phyloP scores from a whole-genome alignment of 176 grass and related monocot genomes.

The Carex parvula region DNA sequence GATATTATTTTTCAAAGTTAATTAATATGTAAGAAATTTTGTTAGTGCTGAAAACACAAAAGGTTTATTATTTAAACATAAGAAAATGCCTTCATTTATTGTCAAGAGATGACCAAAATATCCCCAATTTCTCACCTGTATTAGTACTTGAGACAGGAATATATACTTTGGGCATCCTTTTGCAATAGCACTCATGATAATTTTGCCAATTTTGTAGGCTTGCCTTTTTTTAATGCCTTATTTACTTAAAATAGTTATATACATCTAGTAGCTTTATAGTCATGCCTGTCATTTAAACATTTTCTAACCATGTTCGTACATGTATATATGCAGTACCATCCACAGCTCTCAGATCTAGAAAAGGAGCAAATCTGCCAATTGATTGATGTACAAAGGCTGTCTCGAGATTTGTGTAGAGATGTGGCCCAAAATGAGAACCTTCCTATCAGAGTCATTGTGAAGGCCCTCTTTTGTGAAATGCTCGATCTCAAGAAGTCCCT shows the following conservation, averaged over 20 bases:
- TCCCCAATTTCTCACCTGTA: not conserved
- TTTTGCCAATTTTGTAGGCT: not conserved
- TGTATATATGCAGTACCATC: conserved; percentile 50
- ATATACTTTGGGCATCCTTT: not conserved
- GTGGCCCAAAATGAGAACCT: conserved; percentile 82
- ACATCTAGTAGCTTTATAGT: not conserved
- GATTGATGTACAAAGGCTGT: conserved; percentile 81
- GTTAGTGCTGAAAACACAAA: not conserved
- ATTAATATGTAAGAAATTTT: not conserved
- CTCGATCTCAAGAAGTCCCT: conserved; percentile 52
- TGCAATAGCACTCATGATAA: not conserved
- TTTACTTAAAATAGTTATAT: not conserved
- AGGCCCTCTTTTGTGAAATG: conserved; percentile 94
- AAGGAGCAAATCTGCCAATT: conserved; percentile 78
- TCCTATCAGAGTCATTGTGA: conserved; percentile 72
- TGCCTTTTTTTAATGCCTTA: not conserved
- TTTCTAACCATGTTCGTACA: not conserved
- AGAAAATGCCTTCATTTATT: not conserved
- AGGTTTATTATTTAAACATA: not conserved
- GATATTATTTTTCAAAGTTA: not conserved
- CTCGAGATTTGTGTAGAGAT: conserved; percentile 76
- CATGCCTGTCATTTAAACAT: not conserved
- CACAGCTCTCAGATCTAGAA: conserved; percentile 63
- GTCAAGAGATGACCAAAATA: not conserved
- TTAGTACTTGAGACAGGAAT: not conserved